Evolutionary conservation across 2,329 filamentous ascomycete species (phyloP), one percentile per base, ranked within the genome.

Genomic region (Aspergillus fructus): DNA sequence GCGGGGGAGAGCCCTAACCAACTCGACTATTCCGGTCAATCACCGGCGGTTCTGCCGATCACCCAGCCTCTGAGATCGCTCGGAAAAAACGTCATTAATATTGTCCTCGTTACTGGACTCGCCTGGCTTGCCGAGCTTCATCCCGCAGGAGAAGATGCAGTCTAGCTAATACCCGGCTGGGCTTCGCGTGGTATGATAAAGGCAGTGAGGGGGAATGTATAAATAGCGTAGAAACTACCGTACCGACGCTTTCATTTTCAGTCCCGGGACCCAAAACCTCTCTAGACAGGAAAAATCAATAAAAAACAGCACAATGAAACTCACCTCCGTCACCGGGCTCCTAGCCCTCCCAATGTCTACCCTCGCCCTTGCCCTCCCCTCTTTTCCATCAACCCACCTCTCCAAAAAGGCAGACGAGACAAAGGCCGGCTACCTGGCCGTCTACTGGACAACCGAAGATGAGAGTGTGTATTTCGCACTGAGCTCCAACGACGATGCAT

Each of bases 391-490:
- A 17, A 30, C 27, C 5, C 13, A n/a, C 1, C 42, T 49, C 15
- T 9, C 30, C 21, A 53, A 50, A 15, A 59, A 41, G 23, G 48
- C 51, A 11, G 52, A 59, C n/a, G 4, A 45, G 4, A 30, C 23
- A 1, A 62, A 62, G 33, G 60, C 51, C 4, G 58, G 60, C 7
- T 62, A 62, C 23, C 53, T 62, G 2, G 53, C 39, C 0, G 55
- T 61, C 2, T 62, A 62, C 58, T 62, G 60, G 60, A 62, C 49
- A 5, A 62, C 58, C 1, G 49, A 54, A 1, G 53, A 61, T 17
- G 60, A 62, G 33, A 62, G 60, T 42, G 58, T 62, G 17, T 61
- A 56, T 42, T 59, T 55, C 30, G 42, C 60, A 4, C 41, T 62
- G 12, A 62, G 60, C 23, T 39, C 55, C 48, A 62, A 61, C 23